Evolutionary conservation across 2,329 filamentous ascomycete genomes (phyloP).

Genomic region (Elsinoe necatrix): DNA sequence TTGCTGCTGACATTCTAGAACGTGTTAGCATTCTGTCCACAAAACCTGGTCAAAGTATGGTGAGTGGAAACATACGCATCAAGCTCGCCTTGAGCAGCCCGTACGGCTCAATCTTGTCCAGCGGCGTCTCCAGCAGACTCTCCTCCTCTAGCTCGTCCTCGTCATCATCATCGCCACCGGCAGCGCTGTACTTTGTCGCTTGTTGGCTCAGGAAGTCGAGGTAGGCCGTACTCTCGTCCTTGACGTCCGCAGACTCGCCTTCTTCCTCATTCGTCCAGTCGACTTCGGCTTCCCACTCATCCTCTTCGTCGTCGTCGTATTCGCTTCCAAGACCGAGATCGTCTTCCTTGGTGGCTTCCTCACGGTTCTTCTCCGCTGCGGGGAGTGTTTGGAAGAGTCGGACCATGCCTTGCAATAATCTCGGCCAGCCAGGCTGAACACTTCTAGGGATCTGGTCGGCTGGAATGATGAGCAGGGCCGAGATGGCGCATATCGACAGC

Average conservation of each 20-base stretch:
- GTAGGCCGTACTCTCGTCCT: slow-evolving; percentile 89
- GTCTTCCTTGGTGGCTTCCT: slow-evolving; percentile 77
- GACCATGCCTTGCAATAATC: slow-evolving; percentile 80
- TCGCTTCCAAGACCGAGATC: slow-evolving; percentile 74
- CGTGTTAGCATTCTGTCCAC: slow-evolving; percentile 24
- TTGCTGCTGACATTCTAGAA: slow-evolving; percentile 72
- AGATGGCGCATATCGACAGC: slow-evolving; percentile 89
- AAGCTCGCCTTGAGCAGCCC: slow-evolving; percentile 75
- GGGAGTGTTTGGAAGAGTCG: slow-evolving; percentile 88
- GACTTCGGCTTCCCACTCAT: slow-evolving; percentile 68
- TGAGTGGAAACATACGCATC: slow-evolving; percentile 56
- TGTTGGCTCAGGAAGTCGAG: slow-evolving; percentile 94
- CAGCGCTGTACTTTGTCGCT: slow-evolving; percentile 42
- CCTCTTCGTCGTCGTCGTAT: slow-evolving; percentile 63
- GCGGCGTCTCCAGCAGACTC: slow-evolving; percentile 80
- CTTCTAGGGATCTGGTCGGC: slow-evolving; percentile 80
- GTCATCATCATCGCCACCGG: slow-evolving; percentile 46
- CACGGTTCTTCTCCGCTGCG: slow-evolving; percentile 77
- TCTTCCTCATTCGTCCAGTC: slow-evolving; percentile 58
- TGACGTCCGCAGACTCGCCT: slow-evolving; percentile 58
- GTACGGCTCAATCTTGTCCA: slow-evolving; percentile 94
- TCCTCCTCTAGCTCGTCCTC: slow-evolving; percentile 91
- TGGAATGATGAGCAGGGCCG: slow-evolving; percentile 69
- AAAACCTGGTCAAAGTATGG: neutral
- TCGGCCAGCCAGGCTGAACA: slow-evolving; percentile 89